Conservation (phyloP, 768 basidiomycete species). For the Porpolomopsis calyptriformis region DNA sequence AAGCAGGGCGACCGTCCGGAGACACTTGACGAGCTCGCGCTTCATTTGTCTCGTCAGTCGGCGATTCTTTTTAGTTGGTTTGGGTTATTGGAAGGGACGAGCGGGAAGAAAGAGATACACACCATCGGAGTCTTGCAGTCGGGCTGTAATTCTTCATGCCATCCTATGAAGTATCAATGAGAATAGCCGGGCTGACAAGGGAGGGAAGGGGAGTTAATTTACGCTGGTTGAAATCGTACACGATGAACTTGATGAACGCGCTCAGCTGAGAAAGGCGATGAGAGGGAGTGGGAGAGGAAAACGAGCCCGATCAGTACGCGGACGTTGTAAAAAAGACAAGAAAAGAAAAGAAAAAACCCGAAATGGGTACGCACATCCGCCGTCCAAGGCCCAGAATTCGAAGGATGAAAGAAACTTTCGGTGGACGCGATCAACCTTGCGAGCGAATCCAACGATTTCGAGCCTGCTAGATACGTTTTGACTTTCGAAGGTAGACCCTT, state of each 20-base stretch:
- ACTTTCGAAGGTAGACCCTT: slow-evolving; percentile 31
- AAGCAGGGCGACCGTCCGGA: slow-evolving; percentile 74
- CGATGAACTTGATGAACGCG: slow-evolving; percentile 77
- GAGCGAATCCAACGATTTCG: slow-evolving; percentile 77
- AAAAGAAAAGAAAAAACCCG: neutral
- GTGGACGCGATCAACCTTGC: slow-evolving; percentile 75
- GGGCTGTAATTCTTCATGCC: slow-evolving; percentile 66
- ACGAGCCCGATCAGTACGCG: no score
- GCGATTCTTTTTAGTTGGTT: slow-evolving; percentile 38
- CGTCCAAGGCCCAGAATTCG: slow-evolving; percentile 79
- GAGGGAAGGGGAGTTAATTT: no score
- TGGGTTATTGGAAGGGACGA: slow-evolving; percentile 1
- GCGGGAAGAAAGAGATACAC: slow-evolving; percentile 10
- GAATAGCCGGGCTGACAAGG: no score
- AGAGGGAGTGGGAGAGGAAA: no score
- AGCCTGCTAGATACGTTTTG: slow-evolving; percentile 68
- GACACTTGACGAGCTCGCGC: slow-evolving; percentile 71
- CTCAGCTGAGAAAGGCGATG: slow-evolving; percentile 54
- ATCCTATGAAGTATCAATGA: slow-evolving; percentile 32
- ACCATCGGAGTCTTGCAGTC: slow-evolving; percentile 75
- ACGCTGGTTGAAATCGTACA: slow-evolving; percentile 80
- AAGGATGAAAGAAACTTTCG: slow-evolving; percentile 87
- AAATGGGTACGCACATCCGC: slow-evolving; percentile 40
- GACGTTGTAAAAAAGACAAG: neutral
- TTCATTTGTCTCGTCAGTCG: slow-evolving; percentile 71